Conservation (phyloP, 148 eudicot genomes). For the Simmondsia chinensis region DNA sequence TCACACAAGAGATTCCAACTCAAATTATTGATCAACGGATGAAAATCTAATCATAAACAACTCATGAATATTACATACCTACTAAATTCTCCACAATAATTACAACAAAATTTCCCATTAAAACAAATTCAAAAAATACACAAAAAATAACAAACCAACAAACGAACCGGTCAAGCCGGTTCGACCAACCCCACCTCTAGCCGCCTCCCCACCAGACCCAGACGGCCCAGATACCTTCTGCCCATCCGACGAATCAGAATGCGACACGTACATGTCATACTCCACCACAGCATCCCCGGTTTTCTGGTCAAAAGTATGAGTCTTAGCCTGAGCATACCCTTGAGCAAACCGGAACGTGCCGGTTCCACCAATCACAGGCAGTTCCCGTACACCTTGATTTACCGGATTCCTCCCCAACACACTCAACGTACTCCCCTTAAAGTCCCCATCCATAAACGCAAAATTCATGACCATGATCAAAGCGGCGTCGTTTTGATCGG, state of each 20-base stretch:
- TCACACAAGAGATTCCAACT: no score
- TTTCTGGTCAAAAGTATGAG: slow-evolving; percentile 23
- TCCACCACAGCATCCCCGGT: slow-evolving; percentile 34
- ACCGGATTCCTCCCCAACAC: slow-evolving; percentile 29
- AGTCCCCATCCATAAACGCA: slow-evolving; percentile 20
- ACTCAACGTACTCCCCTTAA: slow-evolving; percentile 35
- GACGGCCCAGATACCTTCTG: no score
- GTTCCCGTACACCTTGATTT: slow-evolving; percentile 19
- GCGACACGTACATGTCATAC: slow-evolving; percentile 25
- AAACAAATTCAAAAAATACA: no score
- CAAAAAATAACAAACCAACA: no score
- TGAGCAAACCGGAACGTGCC: slow-evolving; percentile 47
- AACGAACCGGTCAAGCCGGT: no score
- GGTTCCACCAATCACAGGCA: slow-evolving; percentile 49
- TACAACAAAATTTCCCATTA: no score
- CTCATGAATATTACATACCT: no score
- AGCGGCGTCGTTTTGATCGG: slow-evolving; percentile 21
- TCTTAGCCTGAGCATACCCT: slow-evolving; percentile 37
- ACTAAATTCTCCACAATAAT: no score
- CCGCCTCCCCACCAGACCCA: background rate
- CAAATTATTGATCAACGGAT: no score
- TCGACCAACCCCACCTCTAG: background rate
- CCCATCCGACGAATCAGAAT: background rate
- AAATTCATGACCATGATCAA: slow-evolving; percentile 33
- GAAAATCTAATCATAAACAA: no score